Conservation (phyloP, 305 asterid species). For the Withania somnifera region DNA sequence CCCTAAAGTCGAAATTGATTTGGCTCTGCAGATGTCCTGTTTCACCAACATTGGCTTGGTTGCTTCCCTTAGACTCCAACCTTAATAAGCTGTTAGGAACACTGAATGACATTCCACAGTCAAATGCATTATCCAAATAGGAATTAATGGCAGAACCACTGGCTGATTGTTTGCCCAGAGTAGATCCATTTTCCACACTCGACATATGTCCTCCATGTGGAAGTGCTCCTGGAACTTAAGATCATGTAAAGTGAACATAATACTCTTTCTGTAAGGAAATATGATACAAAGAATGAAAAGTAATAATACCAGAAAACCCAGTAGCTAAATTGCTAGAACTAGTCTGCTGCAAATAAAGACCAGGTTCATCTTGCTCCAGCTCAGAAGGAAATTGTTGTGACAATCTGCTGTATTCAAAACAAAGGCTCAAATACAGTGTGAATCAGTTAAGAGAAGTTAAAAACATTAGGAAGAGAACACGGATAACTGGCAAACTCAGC, state of each 20-base stretch:
- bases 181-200: constrained; percentile 38
- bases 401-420: constrained; percentile 35
- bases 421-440: background rate
- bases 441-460: constrained; percentile 8
- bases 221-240: constrained; percentile 38
- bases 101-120: constrained; percentile 51
- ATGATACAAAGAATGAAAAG: constrained; percentile 6
- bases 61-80: constrained; percentile 53
- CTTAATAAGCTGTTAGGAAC: constrained; percentile 54
- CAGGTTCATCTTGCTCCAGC: constrained; percentile 57
- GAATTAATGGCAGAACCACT: constrained; percentile 44
- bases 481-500: background rate
- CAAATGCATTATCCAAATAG: constrained; percentile 46
- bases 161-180: constrained; percentile 33
- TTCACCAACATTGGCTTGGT: constrained; percentile 41
- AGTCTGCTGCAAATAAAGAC: constrained; percentile 40
- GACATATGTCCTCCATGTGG: constrained; percentile 35
- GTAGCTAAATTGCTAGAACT: constrained; percentile 41
- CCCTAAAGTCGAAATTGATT: constrained; percentile 47
- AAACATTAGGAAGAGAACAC: background rate
- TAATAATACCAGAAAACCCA: constrained; percentile 66
- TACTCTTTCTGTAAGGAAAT: constrained; percentile 13
- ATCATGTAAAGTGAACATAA: constrained; percentile 12
- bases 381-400: constrained; percentile 52
- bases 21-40: constrained; percentile 45